Evolutionary conservation across 352 stramenopile species (phyloP).

Genomic region (Phytophthora meadii): DNA sequence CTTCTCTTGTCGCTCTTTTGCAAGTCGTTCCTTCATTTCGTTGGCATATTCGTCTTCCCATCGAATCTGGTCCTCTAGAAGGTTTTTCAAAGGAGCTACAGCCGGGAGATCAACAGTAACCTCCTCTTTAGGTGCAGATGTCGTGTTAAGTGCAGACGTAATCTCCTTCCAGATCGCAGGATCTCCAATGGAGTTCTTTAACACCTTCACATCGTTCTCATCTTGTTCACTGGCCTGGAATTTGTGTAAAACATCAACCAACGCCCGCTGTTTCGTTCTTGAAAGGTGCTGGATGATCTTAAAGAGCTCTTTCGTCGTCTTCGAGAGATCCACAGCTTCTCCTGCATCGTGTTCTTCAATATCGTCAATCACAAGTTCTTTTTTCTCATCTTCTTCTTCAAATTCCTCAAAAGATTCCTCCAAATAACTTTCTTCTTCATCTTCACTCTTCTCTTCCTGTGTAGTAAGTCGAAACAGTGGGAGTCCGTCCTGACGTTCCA

Average conservation of each 20-base stretch:
- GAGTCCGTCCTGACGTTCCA: conserved; percentile 45
- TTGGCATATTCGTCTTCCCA: conserved; percentile 71
- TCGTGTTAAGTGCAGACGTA: conserved; percentile 35
- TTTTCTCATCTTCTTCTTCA: conserved; percentile 49
- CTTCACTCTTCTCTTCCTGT: conserved; percentile 19
- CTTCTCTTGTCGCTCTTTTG: conserved; percentile 60
- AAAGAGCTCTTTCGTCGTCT: conserved; percentile 69
- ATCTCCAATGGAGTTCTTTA: conserved; percentile 74
- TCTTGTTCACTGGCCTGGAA: conserved; percentile 66
- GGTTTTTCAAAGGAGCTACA: conserved; percentile 38
- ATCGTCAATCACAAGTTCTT: conserved; percentile 40
- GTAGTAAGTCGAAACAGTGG: conserved; percentile 43
- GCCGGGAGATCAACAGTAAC: neutral
- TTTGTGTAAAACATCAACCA: conserved; percentile 68
- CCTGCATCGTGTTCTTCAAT: conserved; percentile 29
- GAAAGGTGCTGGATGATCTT: conserved; percentile 76
- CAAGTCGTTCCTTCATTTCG: conserved; percentile 55
- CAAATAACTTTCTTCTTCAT: conserved; percentile 71
- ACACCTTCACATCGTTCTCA: conserved; percentile 54
- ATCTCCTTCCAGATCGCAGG: conserved; percentile 82
- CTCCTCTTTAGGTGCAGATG: neutral
- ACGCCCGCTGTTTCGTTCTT: conserved; percentile 63
- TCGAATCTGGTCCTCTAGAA: conserved; percentile 63
- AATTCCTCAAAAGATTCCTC: conserved; percentile 89
- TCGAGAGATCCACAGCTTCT: conserved; percentile 34